Percentiles rank a stretch among this genome's conserved stretches.
Evolutionary conservation across 2,329 filamentous ascomycete genomes (phyloP).

Genomic region (Clathrospora elynae): DNA sequence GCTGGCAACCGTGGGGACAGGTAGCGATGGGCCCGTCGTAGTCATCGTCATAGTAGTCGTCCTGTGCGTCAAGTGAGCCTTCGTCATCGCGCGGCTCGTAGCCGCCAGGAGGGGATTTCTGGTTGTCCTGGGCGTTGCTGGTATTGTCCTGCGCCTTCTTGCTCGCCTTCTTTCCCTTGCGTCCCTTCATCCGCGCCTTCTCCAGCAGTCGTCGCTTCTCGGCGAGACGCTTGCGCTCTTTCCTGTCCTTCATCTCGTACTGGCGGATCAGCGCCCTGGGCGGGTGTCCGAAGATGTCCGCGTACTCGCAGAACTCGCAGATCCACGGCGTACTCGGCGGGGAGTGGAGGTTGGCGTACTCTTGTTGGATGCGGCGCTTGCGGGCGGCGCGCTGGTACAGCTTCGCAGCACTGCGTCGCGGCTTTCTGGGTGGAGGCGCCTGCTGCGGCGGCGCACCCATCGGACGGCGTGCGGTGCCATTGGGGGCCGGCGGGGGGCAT

Average conservation of each 20-base stretch:
- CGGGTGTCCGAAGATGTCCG: constrained; percentile 87
- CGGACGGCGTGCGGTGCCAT: constrained; percentile 40
- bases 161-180: constrained; percentile 82
- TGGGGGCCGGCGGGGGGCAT: constrained; percentile 31
- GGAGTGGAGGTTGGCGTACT: constrained; percentile 75
- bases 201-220: constrained; percentile 84
- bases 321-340: constrained; percentile 89
- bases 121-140: constrained; percentile 38
- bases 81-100: constrained; percentile 44
- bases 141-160: constrained; percentile 60
- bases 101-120: constrained; percentile 36
- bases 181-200: constrained; percentile 90
- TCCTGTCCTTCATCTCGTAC: constrained; percentile 93
- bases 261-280: constrained; percentile 84
- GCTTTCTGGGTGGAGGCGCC: constrained; percentile 62
- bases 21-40: constrained; percentile 39
- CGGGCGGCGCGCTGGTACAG: constrained; percentile 76
- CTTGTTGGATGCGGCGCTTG: constrained; percentile 76
- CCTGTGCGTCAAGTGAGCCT: constrained; percentile 38
- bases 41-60: constrained; percentile 48
- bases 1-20: constrained; percentile 43
- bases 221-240: constrained; percentile 80
- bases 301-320: constrained; percentile 98
- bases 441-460: constrained; percentile 49
- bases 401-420: constrained; percentile 66